phyloP scores from a whole-genome alignment of 805 yeast genomes.

The Candida boidinii region DNA sequence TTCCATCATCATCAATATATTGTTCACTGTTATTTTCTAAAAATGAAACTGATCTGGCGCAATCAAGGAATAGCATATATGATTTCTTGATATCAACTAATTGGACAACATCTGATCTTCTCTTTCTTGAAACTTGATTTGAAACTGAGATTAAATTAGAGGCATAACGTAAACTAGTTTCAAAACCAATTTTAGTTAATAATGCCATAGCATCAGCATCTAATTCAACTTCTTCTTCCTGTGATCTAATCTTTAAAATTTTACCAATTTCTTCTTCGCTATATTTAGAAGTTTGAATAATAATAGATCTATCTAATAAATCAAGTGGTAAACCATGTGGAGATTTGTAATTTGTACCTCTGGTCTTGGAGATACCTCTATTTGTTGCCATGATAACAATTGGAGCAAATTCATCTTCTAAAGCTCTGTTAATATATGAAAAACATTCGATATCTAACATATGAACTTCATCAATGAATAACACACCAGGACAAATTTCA shows the following conservation, averaged over 20 bases:
- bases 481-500: slow-evolving; percentile 93
- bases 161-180: slow-evolving; percentile 87
- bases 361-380: slow-evolving; percentile 86
- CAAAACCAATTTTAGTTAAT: slow-evolving; percentile 82
- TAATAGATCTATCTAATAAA: slow-evolving; percentile 86
- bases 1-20: slow-evolving; percentile 74
- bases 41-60: slow-evolving; percentile 81
- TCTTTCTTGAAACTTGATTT: slow-evolving; percentile 74
- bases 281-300: slow-evolving; percentile 79
- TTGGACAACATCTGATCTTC: slow-evolving; percentile 65
- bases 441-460: slow-evolving; percentile 97
- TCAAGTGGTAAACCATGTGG: slow-evolving; percentile 98
- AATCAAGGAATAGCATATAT: slow-evolving; percentile 79
- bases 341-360: slow-evolving; percentile 87
- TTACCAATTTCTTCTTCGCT: slow-evolving; percentile 76
- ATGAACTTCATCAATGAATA: slow-evolving; percentile 96
- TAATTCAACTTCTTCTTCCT: slow-evolving; percentile 87
- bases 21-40: slow-evolving; percentile 51
- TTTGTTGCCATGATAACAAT: slow-evolving; percentile 98
- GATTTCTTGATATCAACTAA: slow-evolving; percentile 80
- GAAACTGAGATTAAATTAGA: slow-evolving; percentile 87
- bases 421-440: slow-evolving; percentile 90
- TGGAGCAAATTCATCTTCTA: slow-evolving; percentile 95
- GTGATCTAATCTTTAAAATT: slow-evolving; percentile 82
- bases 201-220: slow-evolving; percentile 75